phyloP scores from a whole-genome alignment of 2,329 filamentous ascomycete species.

The Stachybotrys echinatus region DNA sequence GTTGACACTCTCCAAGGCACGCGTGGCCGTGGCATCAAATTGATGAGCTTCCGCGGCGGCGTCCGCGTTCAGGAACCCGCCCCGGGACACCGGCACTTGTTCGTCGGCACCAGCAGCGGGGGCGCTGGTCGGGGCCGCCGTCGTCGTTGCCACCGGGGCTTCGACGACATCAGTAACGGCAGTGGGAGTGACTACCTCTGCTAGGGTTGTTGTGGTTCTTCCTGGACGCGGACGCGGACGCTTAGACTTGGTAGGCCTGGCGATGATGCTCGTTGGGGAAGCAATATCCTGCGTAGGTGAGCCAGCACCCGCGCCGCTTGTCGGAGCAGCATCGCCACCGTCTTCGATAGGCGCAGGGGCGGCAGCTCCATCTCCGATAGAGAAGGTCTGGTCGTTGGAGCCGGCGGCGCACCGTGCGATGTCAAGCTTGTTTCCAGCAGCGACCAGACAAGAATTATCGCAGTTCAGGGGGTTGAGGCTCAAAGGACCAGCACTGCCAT shows the following conservation, averaged over 20 bases:
- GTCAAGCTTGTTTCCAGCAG: slow-evolving; percentile 36
- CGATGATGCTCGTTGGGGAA: background rate
- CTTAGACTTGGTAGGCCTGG: background rate
- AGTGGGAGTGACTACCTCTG: background rate
- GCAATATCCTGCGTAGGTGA: background rate
- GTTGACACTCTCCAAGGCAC: slow-evolving; percentile 37
- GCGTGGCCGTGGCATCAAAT: slow-evolving; percentile 40
- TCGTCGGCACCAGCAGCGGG: slow-evolving; percentile 29
- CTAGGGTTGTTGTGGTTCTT: background rate
- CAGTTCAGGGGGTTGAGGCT: slow-evolving; percentile 40
- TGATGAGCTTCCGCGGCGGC: slow-evolving; percentile 43
- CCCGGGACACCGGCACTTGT: slow-evolving; percentile 43
- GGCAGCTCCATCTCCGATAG: slow-evolving; percentile 12
- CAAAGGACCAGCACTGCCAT: slow-evolving; percentile 33
- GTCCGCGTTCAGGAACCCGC: slow-evolving; percentile 41
- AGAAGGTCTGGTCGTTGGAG: slow-evolving; percentile 38
- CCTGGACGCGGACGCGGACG: background rate
- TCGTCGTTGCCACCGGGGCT: background rate
- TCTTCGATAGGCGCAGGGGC: background rate
- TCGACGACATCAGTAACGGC: background rate
- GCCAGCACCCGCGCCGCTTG: background rate
- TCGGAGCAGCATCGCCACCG: background rate
- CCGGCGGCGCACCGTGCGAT: slow-evolving; percentile 35
- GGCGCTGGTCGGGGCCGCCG: slow-evolving; percentile 2
- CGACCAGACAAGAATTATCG: slow-evolving; percentile 40